A percentile compares a stretch with the other conserved stretches of the same genome.
Evolutionary conservation across 345 rosid species (phyloP).

Genomic region (Camelina laxa): DNA sequence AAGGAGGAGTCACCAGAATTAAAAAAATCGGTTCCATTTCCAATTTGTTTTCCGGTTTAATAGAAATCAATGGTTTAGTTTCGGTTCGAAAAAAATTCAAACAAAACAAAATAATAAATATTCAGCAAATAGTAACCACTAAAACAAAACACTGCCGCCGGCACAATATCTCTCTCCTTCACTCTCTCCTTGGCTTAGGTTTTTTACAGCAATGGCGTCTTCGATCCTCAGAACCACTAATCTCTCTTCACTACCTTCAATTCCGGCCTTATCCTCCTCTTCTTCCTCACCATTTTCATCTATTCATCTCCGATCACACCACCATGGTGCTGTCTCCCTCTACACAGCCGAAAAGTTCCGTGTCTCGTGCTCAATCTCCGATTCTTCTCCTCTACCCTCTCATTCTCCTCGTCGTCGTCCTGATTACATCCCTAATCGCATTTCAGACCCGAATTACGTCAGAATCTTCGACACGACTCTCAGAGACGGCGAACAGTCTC

Average conservation of each 20-base stretch:
- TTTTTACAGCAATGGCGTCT: conserved; percentile 21
- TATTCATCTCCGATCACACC: conserved; percentile 7
- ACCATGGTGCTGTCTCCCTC: not conserved
- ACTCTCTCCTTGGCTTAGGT: too few relatives aligned
- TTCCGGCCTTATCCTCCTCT: conserved; percentile 2
- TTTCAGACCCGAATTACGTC: conserved; percentile 37
- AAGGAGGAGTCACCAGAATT: not conserved
- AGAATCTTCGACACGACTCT: conserved; percentile 87
- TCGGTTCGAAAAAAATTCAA: too few relatives aligned
- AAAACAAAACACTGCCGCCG: too few relatives aligned
- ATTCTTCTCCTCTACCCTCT: not conserved
- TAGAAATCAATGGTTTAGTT: not conserved
- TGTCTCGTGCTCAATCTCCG: not conserved
- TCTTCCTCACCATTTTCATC: conserved; percentile 24
- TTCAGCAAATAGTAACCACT: too few relatives aligned
- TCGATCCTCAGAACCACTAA: conserved; percentile 23
- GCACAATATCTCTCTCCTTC: too few relatives aligned
- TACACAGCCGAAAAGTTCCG: not conserved
- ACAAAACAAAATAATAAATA: too few relatives aligned
- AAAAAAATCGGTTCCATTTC: conserved; percentile 21
- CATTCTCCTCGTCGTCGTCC: not conserved
- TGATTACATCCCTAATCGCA: not conserved
- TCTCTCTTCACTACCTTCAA: conserved; percentile 12
- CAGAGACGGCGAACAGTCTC: conserved; percentile 93
- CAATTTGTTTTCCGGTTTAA: not conserved